Evolutionary conservation across 1,284 basidiomycete genomes (phyloP).

Genomic region (Sanghuangporus baumii): DNA sequence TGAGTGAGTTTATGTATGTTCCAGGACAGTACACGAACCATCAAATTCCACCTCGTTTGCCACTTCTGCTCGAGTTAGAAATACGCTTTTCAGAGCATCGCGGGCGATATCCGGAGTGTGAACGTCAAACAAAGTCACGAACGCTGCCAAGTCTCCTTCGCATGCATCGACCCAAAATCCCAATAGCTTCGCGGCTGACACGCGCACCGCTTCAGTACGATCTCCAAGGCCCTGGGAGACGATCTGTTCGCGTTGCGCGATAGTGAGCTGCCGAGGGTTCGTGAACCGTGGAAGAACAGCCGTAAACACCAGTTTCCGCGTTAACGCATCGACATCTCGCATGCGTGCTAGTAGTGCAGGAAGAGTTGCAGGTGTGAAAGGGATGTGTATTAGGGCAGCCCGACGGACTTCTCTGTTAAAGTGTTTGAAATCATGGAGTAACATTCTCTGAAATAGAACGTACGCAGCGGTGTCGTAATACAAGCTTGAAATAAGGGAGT

Average conservation of each 20-base stretch:
- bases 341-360: constrained; percentile 74
- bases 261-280: constrained; percentile 65
- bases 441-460: background rate
- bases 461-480: constrained; percentile 15
- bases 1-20: background rate
- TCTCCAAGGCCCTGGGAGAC: constrained; percentile 85
- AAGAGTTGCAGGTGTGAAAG: constrained; percentile 59
- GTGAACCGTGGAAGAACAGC: constrained; percentile 51
- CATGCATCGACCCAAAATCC: constrained; percentile 64
- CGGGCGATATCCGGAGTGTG: constrained; percentile 45
- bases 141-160: constrained; percentile 37
- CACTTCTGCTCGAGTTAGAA: constrained; percentile 54
- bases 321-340: constrained; percentile 80
- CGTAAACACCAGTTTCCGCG: constrained; percentile 79
- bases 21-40: constrained; percentile 39
- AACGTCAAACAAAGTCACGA: constrained; percentile 64
- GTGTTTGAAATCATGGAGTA: background rate
- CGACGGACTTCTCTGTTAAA: constrained; percentile 14
- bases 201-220: constrained; percentile 74
- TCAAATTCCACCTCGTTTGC: constrained; percentile 67
- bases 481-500: constrained; percentile 7
- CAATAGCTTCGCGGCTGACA: constrained; percentile 74
- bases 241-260: constrained; percentile 73
- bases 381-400: constrained; percentile 62
- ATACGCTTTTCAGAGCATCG: constrained; percentile 60